Base-by-base conservation (phyloP, 2,329 filamentous ascomycete species). In the Fusarium anguioides region DNA sequence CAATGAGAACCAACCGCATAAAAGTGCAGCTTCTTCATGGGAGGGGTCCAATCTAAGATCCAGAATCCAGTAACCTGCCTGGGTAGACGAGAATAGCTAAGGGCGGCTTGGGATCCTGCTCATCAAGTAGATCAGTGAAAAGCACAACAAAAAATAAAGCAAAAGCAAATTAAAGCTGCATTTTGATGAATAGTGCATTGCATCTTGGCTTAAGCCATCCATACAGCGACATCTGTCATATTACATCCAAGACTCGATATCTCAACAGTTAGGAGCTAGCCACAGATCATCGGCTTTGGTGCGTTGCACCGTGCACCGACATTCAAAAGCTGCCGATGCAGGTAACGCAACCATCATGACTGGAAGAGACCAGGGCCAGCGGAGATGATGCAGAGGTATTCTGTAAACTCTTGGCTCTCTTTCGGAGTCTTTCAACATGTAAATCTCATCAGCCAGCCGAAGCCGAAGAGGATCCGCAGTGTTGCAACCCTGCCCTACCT, bases 11-110 rank as follows among this genome's bases (percentile, higher is more conserved):
- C 68, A 74, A 73, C 72, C 29, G 72, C 72, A 74, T 72, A 50
- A 64, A 48, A 46, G 48, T 57, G 63, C 47, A 36, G 51, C 49
- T 68, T 63, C 39, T 50, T 59, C 42, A 58, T 40, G 36, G 41
- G 60, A 64, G 66, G 69, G 61, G 55, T 70, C 67, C 68, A 69
- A 70, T 74, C 64, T 66, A 26, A 66, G 66, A 69, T 71, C 59
- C 61, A 62, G 49, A 60, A 56, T 68, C 49, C 31, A 63, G 33
- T 54, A 51, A 65, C 56, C 45, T 40, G 47, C 64, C 58, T 31
- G 68, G 70, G 42, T 56, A 61, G 46, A 44, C 47, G 29, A 48
- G 49, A 69, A 53, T 17, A 49, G 58, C 54, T 56, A 67, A 42
- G 56, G 65, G 54, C 35, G 45, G 67, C 54, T 48, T 69, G 61